Percentiles rank a stretch among this genome's conserved stretches.
These are phyloP conservation scores for Aphanoascus verrucosus DNA, from an alignment of 2,329 filamentous ascomycete species.

Conservation along the genomic window DNA sequence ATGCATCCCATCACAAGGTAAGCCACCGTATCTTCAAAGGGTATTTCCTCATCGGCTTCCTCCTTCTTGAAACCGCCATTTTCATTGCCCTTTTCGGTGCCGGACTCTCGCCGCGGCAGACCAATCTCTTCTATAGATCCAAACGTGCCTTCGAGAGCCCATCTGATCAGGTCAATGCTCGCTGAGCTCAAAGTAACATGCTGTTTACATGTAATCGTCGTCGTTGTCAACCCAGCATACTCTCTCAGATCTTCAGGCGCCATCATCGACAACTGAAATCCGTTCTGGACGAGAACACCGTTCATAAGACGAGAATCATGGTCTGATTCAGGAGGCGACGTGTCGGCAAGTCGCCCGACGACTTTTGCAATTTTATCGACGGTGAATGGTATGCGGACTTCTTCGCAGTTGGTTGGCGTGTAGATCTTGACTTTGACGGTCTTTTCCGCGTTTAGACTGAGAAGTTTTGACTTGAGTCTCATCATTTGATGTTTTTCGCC, in stretches of 20 bases:
- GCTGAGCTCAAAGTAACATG: constrained; percentile 78
- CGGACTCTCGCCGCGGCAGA: constrained; percentile 16
- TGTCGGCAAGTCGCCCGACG: constrained; percentile 80
- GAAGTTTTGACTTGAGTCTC: constrained; percentile 83
- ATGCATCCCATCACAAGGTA: constrained; percentile 83
- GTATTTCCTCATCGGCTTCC: constrained; percentile 38
- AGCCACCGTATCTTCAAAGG: constrained; percentile 27
- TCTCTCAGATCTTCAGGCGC: constrained; percentile 90
- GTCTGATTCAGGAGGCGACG: constrained; percentile 52
- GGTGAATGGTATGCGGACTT: constrained; percentile 88
- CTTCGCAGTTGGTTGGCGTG: constrained; percentile 88
- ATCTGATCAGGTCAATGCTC: constrained; percentile 80
- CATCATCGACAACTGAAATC: constrained; percentile 96
- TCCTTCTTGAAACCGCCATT: constrained; percentile 25
- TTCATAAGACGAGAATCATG: constrained; percentile 55
- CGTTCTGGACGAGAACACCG: constrained; percentile 90
- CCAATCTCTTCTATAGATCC: constrained; percentile 59
- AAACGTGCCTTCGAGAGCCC: constrained; percentile 91
- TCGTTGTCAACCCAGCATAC: constrained; percentile 93
- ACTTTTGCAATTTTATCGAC: constrained; percentile 94
- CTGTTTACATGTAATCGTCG: constrained; percentile 86
- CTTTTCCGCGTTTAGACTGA: constrained; percentile 81
- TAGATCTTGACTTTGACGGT: constrained; percentile 78
- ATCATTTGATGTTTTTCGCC: constrained; percentile 98
- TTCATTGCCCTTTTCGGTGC: constrained; percentile 32